These are phyloP conservation scores for Kentomonas sorsogonicus DNA, from an alignment of 208 protist species.

Conservation along the genomic window DNA sequence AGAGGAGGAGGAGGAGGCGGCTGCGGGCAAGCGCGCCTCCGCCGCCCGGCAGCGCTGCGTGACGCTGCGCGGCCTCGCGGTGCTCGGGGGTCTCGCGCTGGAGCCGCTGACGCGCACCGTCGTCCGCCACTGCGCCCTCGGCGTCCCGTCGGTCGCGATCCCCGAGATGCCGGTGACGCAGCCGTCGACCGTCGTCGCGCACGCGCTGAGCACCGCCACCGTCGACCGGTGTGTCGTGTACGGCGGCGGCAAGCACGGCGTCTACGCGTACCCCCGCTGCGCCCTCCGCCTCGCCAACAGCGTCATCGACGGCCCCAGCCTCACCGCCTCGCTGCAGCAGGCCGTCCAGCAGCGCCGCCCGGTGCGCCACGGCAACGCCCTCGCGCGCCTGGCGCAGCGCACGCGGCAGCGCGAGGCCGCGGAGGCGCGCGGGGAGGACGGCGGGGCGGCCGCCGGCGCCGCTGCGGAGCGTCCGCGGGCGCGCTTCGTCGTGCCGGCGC, in stretches of 20 bases:
- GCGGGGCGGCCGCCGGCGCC: slow-evolving; percentile 1
- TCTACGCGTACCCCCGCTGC: slow-evolving; percentile 74
- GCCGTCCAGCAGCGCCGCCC: neutral
- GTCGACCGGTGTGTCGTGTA: slow-evolving; percentile 61
- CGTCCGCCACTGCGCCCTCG: slow-evolving; percentile 64
- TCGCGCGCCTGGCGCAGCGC: slow-evolving; percentile 23
- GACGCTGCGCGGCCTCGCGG: slow-evolving; percentile 51
- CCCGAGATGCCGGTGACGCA: neutral
- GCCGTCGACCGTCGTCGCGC: slow-evolving; percentile 41
- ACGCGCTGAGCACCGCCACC: slow-evolving; percentile 45
- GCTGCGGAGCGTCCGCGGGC: slow-evolving; percentile 21
- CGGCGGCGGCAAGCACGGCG: slow-evolving; percentile 43
- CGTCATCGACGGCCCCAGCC: slow-evolving; percentile 47
- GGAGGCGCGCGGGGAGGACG: slow-evolving; percentile 12
- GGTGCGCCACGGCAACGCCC: slow-evolving; percentile 14
- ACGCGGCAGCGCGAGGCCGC: slow-evolving; percentile 18
- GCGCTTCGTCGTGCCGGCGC: slow-evolving; percentile 30
- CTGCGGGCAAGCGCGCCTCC: slow-evolving; percentile 21
- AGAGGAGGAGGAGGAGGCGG: slow-evolving; percentile 13
- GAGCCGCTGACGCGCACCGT: slow-evolving; percentile 53
- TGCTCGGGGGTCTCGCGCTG: slow-evolving; percentile 43
- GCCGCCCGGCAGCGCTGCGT: slow-evolving; percentile 23
- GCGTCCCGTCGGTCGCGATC: slow-evolving; percentile 18
- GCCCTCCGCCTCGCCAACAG: slow-evolving; percentile 30
- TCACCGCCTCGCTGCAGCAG: slow-evolving; percentile 10